Percentiles rank a stretch among this genome's conserved stretches.
These are phyloP conservation scores for Podospora pseudocomata DNA, from an alignment of 495 filamentous ascomycete genomes.

Conservation along the genomic window DNA sequence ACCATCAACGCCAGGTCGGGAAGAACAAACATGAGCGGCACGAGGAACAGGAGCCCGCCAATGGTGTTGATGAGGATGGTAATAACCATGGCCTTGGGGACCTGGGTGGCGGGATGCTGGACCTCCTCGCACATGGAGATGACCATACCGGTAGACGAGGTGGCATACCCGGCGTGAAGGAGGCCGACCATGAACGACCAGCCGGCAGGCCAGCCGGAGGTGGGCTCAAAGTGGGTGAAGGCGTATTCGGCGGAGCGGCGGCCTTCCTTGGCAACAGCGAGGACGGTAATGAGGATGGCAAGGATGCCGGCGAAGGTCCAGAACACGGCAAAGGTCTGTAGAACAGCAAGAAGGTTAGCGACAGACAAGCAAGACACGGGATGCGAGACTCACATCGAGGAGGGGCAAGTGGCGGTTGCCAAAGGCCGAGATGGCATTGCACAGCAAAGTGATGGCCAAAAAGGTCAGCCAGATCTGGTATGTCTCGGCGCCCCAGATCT, in stretches of 20 bases:
- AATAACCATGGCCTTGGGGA: conserved; percentile 51
- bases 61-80: conserved; percentile 48
- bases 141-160: conserved; percentile 53
- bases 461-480: conserved; percentile 62
- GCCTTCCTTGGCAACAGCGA: conserved; percentile 45
- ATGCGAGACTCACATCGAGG: conserved; percentile 46
- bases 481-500: conserved; percentile 40
- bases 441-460: conserved; percentile 53
- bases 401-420: conserved; percentile 55
- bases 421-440: conserved; percentile 53
- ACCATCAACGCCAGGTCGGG: conserved; percentile 45
- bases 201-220: conserved; percentile 47
- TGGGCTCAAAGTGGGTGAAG: conserved; percentile 44
- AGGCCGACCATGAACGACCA: conserved; percentile 50
- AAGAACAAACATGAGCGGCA: conserved; percentile 50
- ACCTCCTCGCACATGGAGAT: conserved; percentile 54
- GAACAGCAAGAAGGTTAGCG: not conserved
- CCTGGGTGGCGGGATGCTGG: conserved; percentile 43
- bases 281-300: conserved; percentile 42
- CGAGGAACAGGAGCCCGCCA: conserved; percentile 47
- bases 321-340: conserved; percentile 49
- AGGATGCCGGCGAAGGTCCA: conserved; percentile 49
- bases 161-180: conserved; percentile 48
- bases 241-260: conserved; percentile 40
- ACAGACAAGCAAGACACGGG: not conserved